Base-by-base conservation (phyloP, 2,329 filamentous ascomycete genomes). In the Pleomassaria siparia region DNA sequence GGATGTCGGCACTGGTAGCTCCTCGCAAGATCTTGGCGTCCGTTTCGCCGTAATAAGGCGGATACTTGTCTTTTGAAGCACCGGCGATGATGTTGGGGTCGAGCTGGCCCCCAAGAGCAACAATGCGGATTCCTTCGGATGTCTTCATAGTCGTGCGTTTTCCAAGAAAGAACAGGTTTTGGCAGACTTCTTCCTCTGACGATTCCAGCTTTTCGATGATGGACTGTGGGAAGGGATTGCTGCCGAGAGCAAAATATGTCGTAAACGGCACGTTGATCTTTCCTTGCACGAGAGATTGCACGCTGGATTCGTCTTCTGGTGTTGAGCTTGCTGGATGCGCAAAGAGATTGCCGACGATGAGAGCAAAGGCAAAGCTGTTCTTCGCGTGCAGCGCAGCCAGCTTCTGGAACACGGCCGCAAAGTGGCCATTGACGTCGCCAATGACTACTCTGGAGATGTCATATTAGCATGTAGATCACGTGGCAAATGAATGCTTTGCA, bases 81-180 rank as follows among this genome's bases (percentile, higher is more conserved):
- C 83, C 84, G 2, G 76, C 80, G 26, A 83, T 74, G 12, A 85
- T 76, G 40, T 80, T 79, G 11, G 81, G 65, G 59, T 89, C 84
- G 1, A 90, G 74, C 26, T 79, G 76, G 0, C 94, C 94, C 21
- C 92, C 92, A 0, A 99, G 78, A 0, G 88, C 79, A n/a, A 92
- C 89, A 52, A 99, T 91, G 42, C 87, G 85, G 37, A 97, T 78
- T 1, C 91, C 92, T 56, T 96, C 91, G 0, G 88, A 87, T 0
- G 92, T 97, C 69, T 94, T 97, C 43, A 90, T 87, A 12, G 87
- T 85, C 51, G 88, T 89, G 61, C 90, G 86, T 71, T 94, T 95
- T 15, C 66, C 91, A 1, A 99, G 81, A 62, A 87, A 95, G 71
- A 89, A 89, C 10, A 99, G 81, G 66, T 99, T 97, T n/a, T 86